Conservation (phyloP, 768 basidiomycete species). For the Cystobasidium ongulense region DNA sequence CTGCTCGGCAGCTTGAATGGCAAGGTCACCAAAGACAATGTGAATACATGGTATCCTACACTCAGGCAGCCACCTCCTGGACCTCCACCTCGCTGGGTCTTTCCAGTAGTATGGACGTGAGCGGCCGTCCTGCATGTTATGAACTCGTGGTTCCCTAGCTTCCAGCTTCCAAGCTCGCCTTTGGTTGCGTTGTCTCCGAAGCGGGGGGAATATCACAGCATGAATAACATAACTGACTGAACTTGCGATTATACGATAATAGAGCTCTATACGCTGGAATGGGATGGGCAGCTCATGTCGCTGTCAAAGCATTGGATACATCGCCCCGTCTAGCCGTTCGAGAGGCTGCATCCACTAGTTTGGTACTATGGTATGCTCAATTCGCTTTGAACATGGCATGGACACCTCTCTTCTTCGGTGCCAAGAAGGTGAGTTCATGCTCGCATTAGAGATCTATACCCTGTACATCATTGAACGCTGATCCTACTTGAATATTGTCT, state of each 20-base stretch:
- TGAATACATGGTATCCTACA: slow-evolving; percentile 37
- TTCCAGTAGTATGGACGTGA: slow-evolving; percentile 26
- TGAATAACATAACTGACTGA: too few species aligned
- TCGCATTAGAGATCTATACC: too few species aligned
- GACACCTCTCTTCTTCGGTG: slow-evolving; percentile 35
- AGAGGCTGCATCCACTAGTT: slow-evolving; percentile 24
- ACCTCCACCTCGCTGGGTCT: slow-evolving; percentile 27
- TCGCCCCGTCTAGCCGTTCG: slow-evolving; percentile 16
- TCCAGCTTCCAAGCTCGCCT: neutral
- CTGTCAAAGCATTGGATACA: slow-evolving; percentile 33
- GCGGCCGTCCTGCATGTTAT: too few species aligned
- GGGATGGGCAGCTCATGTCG: slow-evolving; percentile 28
- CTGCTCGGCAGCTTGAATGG: slow-evolving; percentile 33
- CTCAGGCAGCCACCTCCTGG: slow-evolving; percentile 28
- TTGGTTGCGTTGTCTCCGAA: neutral
- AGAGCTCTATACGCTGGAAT: slow-evolving; percentile 23
- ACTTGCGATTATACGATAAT: neutral
- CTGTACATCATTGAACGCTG: too few species aligned
- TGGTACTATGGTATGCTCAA: slow-evolving; percentile 38
- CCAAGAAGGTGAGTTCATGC: slow-evolving; percentile 15
- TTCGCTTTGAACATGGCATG: slow-evolving; percentile 38
- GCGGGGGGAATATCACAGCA: too few species aligned
- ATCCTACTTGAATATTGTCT: neutral
- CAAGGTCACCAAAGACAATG: slow-evolving; percentile 29
- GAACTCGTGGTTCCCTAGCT: too few species aligned